Percentiles rank a stretch among this genome's conserved stretches.
Evolutionary conservation across 2,329 filamentous ascomycete genomes (phyloP).

Genomic region (Exserohilum turcica): DNA sequence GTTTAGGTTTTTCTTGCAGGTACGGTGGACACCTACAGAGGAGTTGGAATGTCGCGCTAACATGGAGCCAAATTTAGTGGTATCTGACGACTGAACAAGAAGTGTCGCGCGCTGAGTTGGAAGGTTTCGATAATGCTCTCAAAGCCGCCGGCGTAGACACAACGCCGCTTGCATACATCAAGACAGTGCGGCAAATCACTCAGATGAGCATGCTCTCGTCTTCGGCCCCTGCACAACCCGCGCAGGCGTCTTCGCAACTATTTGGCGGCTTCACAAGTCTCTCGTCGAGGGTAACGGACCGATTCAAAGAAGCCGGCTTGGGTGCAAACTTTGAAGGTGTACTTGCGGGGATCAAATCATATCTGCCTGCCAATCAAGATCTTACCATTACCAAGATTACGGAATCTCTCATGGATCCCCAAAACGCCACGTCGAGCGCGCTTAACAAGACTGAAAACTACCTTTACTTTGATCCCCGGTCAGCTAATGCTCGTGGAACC

Average conservation of each 20-base stretch:
- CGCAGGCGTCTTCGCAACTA: conserved; percentile 70
- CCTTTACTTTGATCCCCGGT: conserved; percentile 94
- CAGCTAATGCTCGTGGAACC: conserved; percentile 87
- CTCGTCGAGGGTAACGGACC: conserved; percentile 88
- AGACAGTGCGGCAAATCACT: conserved; percentile 82
- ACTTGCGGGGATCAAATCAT: conserved; percentile 96
- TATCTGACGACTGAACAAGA: conserved; percentile 86
- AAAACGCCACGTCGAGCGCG: conserved; percentile 84
- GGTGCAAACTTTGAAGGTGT: conserved; percentile 89
- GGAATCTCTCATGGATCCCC: conserved; percentile 96
- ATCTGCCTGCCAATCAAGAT: conserved; percentile 94
- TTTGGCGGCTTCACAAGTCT: conserved; percentile 94
- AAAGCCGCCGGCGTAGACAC: conserved; percentile 75
- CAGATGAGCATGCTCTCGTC: conserved; percentile 98
- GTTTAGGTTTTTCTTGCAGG: conserved; percentile 73
- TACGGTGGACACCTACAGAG: not conserved
- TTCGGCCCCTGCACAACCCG: conserved; percentile 70
- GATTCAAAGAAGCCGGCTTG: conserved; percentile 88
- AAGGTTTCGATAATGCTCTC: conserved; percentile 83
- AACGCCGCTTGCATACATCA: conserved; percentile 80
- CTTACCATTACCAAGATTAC: conserved; percentile 97
- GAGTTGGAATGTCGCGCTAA: not conserved
- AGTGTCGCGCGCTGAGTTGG: conserved; percentile 78
- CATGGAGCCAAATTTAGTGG: conserved; percentile 75
- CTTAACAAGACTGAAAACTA: conserved; percentile 97